Evolutionary conservation across 352 stramenopile species (phyloP).

Genomic region (Globisporangium nagaii): DNA sequence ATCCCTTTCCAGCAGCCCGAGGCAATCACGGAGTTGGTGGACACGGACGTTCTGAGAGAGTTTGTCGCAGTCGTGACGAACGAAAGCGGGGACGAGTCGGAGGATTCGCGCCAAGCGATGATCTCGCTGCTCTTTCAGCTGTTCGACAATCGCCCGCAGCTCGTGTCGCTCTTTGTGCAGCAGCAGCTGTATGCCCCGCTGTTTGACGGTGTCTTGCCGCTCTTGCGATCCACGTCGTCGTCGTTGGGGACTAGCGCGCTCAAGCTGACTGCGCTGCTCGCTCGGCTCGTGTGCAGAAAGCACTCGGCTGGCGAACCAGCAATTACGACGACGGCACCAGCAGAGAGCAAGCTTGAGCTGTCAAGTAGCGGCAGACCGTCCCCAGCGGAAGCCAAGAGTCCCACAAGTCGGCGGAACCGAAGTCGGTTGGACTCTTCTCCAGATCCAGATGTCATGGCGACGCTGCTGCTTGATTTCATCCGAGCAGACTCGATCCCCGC

Average conservation of each 20-base stretch:
- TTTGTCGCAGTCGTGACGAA: constrained; percentile 52
- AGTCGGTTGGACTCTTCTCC: constrained; percentile 43
- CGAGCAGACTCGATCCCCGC: constrained; percentile 61
- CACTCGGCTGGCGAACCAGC: constrained; percentile 11
- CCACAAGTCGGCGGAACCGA: constrained; percentile 15
- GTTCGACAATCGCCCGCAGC: constrained; percentile 44
- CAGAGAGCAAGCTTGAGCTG: not conserved
- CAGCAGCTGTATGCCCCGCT: constrained; percentile 54
- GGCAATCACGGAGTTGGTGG: constrained; percentile 37
- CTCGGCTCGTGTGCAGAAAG: constrained; percentile 45
- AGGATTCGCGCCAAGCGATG: constrained; percentile 64
- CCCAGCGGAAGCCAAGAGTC: no score
- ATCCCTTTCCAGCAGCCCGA: constrained; percentile 23
- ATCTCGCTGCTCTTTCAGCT: constrained; percentile 60
- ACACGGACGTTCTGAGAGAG: constrained; percentile 39
- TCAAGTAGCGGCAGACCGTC: no score
- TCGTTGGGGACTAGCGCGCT: constrained; percentile 32
- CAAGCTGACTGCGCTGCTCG: constrained; percentile 52
- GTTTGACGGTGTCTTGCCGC: constrained; percentile 41
- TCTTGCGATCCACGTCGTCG: constrained; percentile 39
- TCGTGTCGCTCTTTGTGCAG: constrained; percentile 54
- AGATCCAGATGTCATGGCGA: constrained; percentile 57
- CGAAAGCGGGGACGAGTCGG: constrained; percentile 40
- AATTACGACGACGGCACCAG: not conserved
- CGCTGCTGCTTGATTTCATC: constrained; percentile 68